Evolutionary conservation across 306 rosid genomes (phyloP).

Genomic region (Alnus rubra): DNA sequence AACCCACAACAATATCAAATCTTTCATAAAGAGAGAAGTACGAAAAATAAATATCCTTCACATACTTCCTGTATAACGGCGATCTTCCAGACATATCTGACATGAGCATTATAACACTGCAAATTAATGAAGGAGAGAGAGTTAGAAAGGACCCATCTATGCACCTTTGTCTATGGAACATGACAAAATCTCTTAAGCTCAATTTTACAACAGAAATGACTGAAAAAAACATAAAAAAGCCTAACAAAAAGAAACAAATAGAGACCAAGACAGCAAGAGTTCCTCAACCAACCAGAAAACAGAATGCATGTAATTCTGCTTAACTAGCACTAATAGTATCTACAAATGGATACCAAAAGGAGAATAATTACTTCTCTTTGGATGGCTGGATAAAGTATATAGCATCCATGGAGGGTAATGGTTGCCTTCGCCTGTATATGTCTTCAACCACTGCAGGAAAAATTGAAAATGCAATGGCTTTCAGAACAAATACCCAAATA

Average conservation of each 20-base stretch:
- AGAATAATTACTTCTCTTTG: conserved; percentile 72
- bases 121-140: conserved; percentile 34
- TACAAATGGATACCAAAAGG: neutral
- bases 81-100: conserved; percentile 92
- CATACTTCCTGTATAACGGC: conserved; percentile 93
- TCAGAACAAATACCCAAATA: conserved; percentile 15
- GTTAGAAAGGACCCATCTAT: conserved; percentile 20
- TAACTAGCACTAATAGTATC: conserved; percentile 14
- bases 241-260: neutral
- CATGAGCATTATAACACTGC: conserved; percentile 87
- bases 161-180: conserved; percentile 14
- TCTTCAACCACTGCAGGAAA: conserved; percentile 89
- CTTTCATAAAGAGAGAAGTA: conserved; percentile 5
- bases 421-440: conserved; percentile 92
- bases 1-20: conserved; percentile 23
- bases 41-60: conserved; percentile 24
- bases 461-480: conserved; percentile 24
- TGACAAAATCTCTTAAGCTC: neutral
- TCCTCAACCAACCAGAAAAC: neutral
- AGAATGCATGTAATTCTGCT: neutral
- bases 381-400: conserved; percentile 95
- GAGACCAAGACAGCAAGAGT: neutral
- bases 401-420: conserved; percentile 92
- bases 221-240: neutral
- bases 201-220: neutral